Percentiles rank a stretch among this genome's conserved stretches.
These are phyloP conservation scores for Gynostemma pentaphyllum DNA, from an alignment of 306 rosid genomes.

Conservation along the genomic window DNA sequence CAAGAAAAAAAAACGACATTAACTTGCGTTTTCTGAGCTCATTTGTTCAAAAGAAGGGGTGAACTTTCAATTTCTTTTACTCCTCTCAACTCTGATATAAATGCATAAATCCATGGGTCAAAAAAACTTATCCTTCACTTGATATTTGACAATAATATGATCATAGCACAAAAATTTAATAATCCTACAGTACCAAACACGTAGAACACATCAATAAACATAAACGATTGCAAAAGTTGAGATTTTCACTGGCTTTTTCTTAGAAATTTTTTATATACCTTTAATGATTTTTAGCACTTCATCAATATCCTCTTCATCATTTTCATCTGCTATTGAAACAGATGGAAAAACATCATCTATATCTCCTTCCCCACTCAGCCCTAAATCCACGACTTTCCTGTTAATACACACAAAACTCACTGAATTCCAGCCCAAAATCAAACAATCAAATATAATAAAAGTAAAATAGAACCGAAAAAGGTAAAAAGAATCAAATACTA, in stretches of 20 bases:
- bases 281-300: slow-evolving; percentile 30
- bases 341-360: slow-evolving; percentile 17
- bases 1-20: background rate
- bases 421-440: background rate
- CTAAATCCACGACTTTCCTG: slow-evolving; percentile 23
- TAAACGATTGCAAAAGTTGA: background rate
- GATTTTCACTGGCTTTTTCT: background rate
- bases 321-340: slow-evolving; percentile 18
- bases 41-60: background rate
- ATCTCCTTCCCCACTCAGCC: slow-evolving; percentile 11
- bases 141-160: background rate
- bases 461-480: background rate
- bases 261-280: slow-evolving; percentile 25
- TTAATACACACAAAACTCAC: slow-evolving; percentile 11
- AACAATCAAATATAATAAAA: background rate
- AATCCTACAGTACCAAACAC: background rate
- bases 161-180: background rate
- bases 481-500: slow-evolving; percentile 6
- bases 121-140: background rate
- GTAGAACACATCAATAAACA: background rate
- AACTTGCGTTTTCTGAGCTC: background rate
- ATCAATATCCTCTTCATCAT: slow-evolving; percentile 24
- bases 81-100: background rate
- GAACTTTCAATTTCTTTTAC: background rate
- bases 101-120: background rate